These are phyloP conservation scores for Berkeleyomyces rouxiae DNA, from an alignment of 2,329 filamentous ascomycete genomes.

Conservation along the genomic window DNA sequence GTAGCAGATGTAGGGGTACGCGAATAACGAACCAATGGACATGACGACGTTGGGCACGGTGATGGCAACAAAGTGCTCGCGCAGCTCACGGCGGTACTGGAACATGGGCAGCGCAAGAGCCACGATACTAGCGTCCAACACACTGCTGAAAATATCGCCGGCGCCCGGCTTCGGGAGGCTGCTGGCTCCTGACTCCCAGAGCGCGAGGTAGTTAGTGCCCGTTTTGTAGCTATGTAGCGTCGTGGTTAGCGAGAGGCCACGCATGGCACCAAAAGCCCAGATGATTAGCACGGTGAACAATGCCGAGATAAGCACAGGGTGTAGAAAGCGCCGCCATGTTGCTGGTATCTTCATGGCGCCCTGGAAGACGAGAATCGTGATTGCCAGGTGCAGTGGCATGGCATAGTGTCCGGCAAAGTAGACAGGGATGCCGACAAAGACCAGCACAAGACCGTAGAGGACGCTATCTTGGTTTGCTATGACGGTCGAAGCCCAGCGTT, in stretches of 20 bases:
- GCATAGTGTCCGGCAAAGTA: constrained; percentile 37
- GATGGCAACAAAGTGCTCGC: constrained; percentile 35
- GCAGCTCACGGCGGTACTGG: constrained; percentile 39
- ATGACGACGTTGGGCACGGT: constrained; percentile 35
- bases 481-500: constrained; percentile 33
- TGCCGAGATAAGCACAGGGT: constrained; percentile 41
- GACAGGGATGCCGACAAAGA: constrained; percentile 36
- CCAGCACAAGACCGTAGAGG: constrained; percentile 29
- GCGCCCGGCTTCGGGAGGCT: constrained; percentile 29
- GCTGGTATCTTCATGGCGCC: constrained; percentile 31
- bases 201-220: constrained; percentile 35
- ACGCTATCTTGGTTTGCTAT: constrained; percentile 29
- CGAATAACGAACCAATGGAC: constrained; percentile 36
- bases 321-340: constrained; percentile 34
- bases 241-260: constrained; percentile 24
- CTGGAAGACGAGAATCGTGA: constrained; percentile 37
- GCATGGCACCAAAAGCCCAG: constrained; percentile 34
- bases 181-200: constrained; percentile 22
- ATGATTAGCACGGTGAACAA: constrained; percentile 34
- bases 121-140: constrained; percentile 42
- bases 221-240: constrained; percentile 34
- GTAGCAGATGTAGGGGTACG: constrained; percentile 38
- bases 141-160: constrained; percentile 37
- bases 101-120: constrained; percentile 45
- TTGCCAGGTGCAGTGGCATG: constrained; percentile 29